Evolutionary conservation across 2,329 filamentous ascomycete species (phyloP).

Genomic region (Zymoseptoria crescenta): DNA sequence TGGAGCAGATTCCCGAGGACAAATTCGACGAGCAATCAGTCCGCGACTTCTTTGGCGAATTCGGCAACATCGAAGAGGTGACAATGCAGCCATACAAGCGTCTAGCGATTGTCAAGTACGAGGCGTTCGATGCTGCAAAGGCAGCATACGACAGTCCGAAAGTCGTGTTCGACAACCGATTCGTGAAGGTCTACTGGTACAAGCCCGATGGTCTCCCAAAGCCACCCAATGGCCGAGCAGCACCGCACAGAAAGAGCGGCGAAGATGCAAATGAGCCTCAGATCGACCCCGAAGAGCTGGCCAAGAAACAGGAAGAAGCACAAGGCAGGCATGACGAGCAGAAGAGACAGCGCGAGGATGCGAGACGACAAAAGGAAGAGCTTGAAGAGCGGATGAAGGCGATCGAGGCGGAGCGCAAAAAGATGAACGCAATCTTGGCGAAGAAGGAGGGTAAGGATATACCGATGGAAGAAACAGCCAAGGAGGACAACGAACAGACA

Average conservation of each 20-base stretch:
- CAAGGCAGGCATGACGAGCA: conserved; percentile 63
- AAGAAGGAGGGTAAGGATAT: conserved; percentile 40
- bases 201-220: conserved; percentile 37
- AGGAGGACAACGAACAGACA: conserved; percentile 42
- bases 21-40: conserved; percentile 59
- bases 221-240: conserved; percentile 8
- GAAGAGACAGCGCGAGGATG: conserved; percentile 52
- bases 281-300: conserved; percentile 63
- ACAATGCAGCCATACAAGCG: conserved; percentile 59
- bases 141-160: conserved; percentile 69
- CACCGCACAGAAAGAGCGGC: conserved; percentile 3
- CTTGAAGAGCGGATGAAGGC: conserved; percentile 57
- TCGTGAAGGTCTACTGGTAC: conserved; percentile 78
- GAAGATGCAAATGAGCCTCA: conserved; percentile 40
- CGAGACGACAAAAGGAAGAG: conserved; percentile 55
- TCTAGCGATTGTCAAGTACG: conserved; percentile 62
- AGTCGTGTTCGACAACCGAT: conserved; percentile 75
- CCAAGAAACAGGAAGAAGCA: conserved; percentile 60
- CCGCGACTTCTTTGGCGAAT: conserved; percentile 62
- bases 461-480: conserved; percentile 14
- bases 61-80: conserved; percentile 58
- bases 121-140: conserved; percentile 57
- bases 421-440: conserved; percentile 54
- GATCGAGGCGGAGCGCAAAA: conserved; percentile 58
- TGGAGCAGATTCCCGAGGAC: conserved; percentile 70